Evolutionary conservation across 2,329 filamentous ascomycete species (phyloP), one percentile per base, ranked within the genome.

Genomic region (Purpureocillium lavendulum): DNA sequence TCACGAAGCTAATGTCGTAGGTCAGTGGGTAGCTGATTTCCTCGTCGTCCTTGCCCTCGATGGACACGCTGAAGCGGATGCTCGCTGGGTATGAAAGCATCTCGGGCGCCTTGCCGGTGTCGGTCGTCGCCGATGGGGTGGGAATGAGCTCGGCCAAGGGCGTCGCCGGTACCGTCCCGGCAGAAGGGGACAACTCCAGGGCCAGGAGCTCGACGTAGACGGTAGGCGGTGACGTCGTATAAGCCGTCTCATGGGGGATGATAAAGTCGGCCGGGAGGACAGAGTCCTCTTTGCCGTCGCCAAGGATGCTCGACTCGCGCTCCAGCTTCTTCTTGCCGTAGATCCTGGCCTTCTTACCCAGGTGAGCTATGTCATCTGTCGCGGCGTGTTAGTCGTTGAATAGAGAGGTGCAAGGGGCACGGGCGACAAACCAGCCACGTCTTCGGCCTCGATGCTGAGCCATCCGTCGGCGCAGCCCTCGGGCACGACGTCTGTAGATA

Each of bases 1-100:
- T 82, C 14, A 82, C 74, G 52, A 83, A 83, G 48, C 72, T 73
- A 16, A 82, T 67, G 42, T 83, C 78, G 46, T 77, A 73, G 6
- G 60, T 58, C 9, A 84, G 56, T 1, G 66, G 51, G 38, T 71
- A 66, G 2, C 62, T 64, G 38, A 68, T 49, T 40, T 69, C 60
- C 33, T 66, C 60, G 1, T 64, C 60, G 2, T 58, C 51, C 2
- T 63, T 58, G 24, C 67, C 66, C 34, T 62, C 60, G 32, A 64
- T 49, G 2, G 55, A 54, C 5, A 65, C 59, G 2, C 45, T 50
- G 35, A 66, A 66, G 32, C 49, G 56, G 36, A 64, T 40, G 24
- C 49, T 56, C 30, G 61, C 60, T 4, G 62, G 61, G 38, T 58
- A 52, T 4, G 58, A 61, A 14, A 54, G 43, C 21, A 62, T 46